Base-by-base conservation (phyloP, 495 filamentous ascomycete genomes). In the Neurospora sp. region DNA sequence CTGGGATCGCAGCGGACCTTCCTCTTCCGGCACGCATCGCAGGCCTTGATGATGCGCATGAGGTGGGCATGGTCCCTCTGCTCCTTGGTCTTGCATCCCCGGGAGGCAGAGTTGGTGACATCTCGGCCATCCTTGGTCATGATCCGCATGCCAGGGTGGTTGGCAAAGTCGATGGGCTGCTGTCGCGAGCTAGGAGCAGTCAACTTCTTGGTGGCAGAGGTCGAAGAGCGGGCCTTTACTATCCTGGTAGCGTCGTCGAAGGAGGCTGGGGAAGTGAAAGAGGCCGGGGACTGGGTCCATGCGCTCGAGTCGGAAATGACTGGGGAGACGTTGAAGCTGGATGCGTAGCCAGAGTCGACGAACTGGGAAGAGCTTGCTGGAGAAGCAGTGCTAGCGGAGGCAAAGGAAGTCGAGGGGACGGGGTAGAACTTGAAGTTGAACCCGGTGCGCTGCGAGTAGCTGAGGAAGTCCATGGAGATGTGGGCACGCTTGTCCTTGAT, bases 51-150 rank as follows among this genome's bases (percentile, higher is more conserved):
- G 77, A 86, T 86, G 37, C 87, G 79, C 87, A 89, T 89, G 39
- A 88, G 77, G 73, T 87, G 86, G 9, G 87, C 87, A 76, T 88
- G 87, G 71, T 89, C 87, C 35, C 87, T 82, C 79, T 89, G 87
- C 82, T 89, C 87, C 84, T 88, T 87, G 42, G 87, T 87, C 83
- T 89, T 89, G 79, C 85, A 87, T 27, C 87, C 87, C 27, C 87
- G 84, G 23, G 86, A 87, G 31, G 86, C 85, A 18, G 84, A 85
- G 81, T 86, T 86, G 70, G 87, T 89, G 66, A 89, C 83, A 76
- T 89, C 87, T 16, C 78, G 79, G 39, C 87, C 87, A 71, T 89
- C 87, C 80, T 83, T 85, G 74, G 87, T 88, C 81, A 89, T 82
- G 77, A 89, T 89, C 72, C 86, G 86, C 86, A 88, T 88, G 71